phyloP scores from a whole-genome alignment of 2,329 filamentous ascomycete genomes.

The Alternaria sp. region DNA sequence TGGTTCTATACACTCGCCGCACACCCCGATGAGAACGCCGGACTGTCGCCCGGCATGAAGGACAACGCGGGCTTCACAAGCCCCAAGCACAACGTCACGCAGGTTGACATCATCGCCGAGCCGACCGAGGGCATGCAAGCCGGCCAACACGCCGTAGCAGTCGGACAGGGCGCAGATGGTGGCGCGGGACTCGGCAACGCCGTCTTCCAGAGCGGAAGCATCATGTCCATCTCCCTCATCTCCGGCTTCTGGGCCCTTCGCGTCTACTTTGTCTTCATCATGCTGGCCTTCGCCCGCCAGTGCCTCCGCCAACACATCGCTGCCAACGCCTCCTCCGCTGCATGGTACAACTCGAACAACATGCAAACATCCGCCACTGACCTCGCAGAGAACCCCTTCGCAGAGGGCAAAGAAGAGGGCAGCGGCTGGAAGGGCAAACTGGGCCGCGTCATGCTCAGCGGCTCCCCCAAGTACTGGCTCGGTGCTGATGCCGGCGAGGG shows the following conservation, averaged over 20 bases:
- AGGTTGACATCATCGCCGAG: conserved; percentile 62
- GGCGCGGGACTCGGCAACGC: conserved; percentile 66
- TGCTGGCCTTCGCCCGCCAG: conserved; percentile 82
- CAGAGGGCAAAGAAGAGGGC: conserved; percentile 72
- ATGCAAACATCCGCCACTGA: conserved; percentile 54
- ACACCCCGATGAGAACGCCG: conserved; percentile 55
- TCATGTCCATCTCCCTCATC: conserved; percentile 82
- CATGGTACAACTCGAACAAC: conserved; percentile 50
- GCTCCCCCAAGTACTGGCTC: conserved; percentile 83
- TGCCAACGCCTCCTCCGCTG: conserved; percentile 52
- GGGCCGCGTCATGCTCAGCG: conserved; percentile 78
- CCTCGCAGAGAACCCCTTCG: conserved; percentile 73
- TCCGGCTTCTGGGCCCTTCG: conserved; percentile 76
- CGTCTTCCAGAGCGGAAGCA: conserved; percentile 70
- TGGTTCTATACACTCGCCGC: conserved; percentile 83
- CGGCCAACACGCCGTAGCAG: conserved; percentile 64
- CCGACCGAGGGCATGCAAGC: conserved; percentile 55
- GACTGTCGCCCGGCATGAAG: conserved; percentile 63
- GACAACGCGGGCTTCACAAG: conserved; percentile 71
- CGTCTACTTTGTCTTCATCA: conserved; percentile 82
- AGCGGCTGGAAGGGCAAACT: conserved; percentile 80
- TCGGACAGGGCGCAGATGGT: conserved; percentile 50
- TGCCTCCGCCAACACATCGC: conserved; percentile 75
- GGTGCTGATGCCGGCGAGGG: conserved; percentile 69
- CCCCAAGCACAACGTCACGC: conserved; percentile 67